Evolutionary conservation across 768 basidiomycete genomes (phyloP).

Genomic region (Saitozyma sp.): DNA sequence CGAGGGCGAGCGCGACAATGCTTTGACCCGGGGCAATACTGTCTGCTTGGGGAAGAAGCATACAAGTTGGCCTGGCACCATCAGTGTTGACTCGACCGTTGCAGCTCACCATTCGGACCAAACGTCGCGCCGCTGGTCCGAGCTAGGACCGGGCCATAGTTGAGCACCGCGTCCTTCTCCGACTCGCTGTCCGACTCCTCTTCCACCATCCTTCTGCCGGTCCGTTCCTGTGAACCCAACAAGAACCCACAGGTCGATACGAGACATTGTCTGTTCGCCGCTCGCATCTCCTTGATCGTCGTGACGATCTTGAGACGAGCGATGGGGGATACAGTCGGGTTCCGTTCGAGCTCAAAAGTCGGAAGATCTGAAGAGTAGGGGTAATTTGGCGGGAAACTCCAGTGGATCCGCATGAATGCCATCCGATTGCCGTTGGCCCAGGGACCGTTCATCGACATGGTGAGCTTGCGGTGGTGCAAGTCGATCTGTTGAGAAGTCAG

Average conservation of each 20-base stretch:
- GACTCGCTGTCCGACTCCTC: constrained; percentile 47
- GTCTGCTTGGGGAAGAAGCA: constrained; percentile 68
- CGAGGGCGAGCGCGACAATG: constrained; percentile 42
- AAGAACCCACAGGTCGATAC: constrained; percentile 81
- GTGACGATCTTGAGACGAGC: constrained; percentile 76
- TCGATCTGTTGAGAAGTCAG: constrained; percentile 50
- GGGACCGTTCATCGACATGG: constrained; percentile 81
- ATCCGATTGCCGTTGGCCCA: constrained; percentile 85
- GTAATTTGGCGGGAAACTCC: constrained; percentile 83
- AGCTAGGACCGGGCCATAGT: constrained; percentile 71
- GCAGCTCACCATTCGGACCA: constrained; percentile 73
- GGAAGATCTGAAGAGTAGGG: constrained; percentile 58
- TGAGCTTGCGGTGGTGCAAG: constrained; percentile 65
- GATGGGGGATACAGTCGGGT: constrained; percentile 72
- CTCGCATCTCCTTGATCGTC: constrained; percentile 69
- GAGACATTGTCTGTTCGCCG: constrained; percentile 75
- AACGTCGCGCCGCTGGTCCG: constrained; percentile 84
- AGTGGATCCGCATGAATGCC: constrained; percentile 77
- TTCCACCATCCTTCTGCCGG: constrained; percentile 53
- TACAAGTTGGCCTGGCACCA: constrained; percentile 69
- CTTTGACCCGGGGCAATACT: constrained; percentile 23
- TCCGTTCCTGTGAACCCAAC: constrained; percentile 58
- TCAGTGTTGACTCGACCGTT: background rate
- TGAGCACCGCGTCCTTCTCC: constrained; percentile 27
- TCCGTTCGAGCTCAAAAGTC: constrained; percentile 78